Percentiles rank a stretch among this genome's conserved stretches.
These are phyloP conservation scores for Pochonia chlamydosporia DNA, from an alignment of 2,329 filamentous ascomycete genomes.

Conservation along the genomic window DNA sequence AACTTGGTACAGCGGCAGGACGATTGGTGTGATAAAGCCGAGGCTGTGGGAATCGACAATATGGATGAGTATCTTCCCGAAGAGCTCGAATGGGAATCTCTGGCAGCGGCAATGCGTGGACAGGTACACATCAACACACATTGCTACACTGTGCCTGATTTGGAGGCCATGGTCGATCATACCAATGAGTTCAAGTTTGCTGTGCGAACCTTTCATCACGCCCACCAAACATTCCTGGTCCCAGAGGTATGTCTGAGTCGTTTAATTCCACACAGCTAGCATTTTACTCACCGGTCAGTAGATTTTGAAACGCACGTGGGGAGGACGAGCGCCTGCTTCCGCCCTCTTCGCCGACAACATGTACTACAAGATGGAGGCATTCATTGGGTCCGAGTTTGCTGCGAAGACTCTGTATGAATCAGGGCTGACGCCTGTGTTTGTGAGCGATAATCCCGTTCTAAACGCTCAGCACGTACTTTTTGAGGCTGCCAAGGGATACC, in stretches of 20 bases:
- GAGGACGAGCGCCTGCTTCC: constrained; percentile 45
- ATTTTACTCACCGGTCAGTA: constrained; percentile 16
- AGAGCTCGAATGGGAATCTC: constrained; percentile 57
- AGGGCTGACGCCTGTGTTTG: constrained; percentile 60
- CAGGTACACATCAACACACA: constrained; percentile 67
- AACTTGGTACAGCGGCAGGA: constrained; percentile 54
- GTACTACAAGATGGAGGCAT: constrained; percentile 66
- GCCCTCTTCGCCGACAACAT: constrained; percentile 68
- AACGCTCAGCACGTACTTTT: constrained; percentile 66
- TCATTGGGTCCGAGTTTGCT: constrained; percentile 58
- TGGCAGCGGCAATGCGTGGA: constrained; percentile 57
- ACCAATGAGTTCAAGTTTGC: constrained; percentile 67
- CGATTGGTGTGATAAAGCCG: constrained; percentile 60
- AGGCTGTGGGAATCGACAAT: constrained; percentile 40
- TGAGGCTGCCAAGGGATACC: constrained; percentile 55
- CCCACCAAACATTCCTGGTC: constrained; percentile 60
- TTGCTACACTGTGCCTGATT: constrained; percentile 64
- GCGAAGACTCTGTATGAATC: constrained; percentile 61
- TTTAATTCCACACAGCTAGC: no score
- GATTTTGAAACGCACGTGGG: constrained; percentile 52
- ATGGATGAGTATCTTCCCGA: constrained; percentile 55
- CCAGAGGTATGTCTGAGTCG: constrained; percentile 45
- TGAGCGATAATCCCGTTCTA: constrained; percentile 65
- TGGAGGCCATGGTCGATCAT: constrained; percentile 64
- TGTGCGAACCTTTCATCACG: constrained; percentile 63